A percentile compares a stretch with the other conserved stretches of the same genome.
Conservation (phyloP, 1,284 basidiomycete species). For the Cryptococcus sp. region DNA sequence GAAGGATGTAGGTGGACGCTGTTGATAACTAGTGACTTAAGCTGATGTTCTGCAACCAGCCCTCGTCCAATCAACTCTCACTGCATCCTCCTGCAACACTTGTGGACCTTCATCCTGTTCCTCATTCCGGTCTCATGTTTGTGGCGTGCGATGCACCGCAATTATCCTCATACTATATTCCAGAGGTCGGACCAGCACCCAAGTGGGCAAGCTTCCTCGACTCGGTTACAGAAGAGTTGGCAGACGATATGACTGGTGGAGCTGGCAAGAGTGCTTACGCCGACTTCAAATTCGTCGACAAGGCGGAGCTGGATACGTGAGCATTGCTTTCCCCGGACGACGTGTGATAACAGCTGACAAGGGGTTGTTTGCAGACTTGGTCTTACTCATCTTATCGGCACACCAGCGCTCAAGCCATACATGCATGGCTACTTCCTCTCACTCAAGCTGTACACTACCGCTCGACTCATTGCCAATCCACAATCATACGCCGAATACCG, state of each 20-base stretch:
- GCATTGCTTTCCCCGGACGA: slow-evolving; percentile 43
- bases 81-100: slow-evolving; percentile 87
- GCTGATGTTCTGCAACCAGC: slow-evolving; percentile 54
- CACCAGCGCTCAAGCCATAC: slow-evolving; percentile 93
- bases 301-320: slow-evolving; percentile 78
- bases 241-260: slow-evolving; percentile 66
- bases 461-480: slow-evolving; percentile 92
- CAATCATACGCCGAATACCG: slow-evolving; percentile 93
- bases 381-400: slow-evolving; percentile 92
- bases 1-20: slow-evolving; percentile 63
- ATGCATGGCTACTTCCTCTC: slow-evolving; percentile 99
- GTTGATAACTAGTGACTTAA: slow-evolving; percentile 13
- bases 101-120: slow-evolving; percentile 84
- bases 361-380: slow-evolving; percentile 58
- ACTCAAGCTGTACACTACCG: slow-evolving; percentile 92
- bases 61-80: slow-evolving; percentile 85
- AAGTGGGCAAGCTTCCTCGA: slow-evolving; percentile 97
- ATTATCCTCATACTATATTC: slow-evolving; percentile 90
- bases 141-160: slow-evolving; percentile 90
- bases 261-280: slow-evolving; percentile 66
- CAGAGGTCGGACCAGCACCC: slow-evolving; percentile 93
- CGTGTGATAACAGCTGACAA: background rate
- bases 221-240: slow-evolving; percentile 96
- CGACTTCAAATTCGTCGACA: slow-evolving; percentile 97
- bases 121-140: slow-evolving; percentile 79